Conservation (phyloP, 345 rosid genomes). For the Hibiscus syriacus region DNA sequence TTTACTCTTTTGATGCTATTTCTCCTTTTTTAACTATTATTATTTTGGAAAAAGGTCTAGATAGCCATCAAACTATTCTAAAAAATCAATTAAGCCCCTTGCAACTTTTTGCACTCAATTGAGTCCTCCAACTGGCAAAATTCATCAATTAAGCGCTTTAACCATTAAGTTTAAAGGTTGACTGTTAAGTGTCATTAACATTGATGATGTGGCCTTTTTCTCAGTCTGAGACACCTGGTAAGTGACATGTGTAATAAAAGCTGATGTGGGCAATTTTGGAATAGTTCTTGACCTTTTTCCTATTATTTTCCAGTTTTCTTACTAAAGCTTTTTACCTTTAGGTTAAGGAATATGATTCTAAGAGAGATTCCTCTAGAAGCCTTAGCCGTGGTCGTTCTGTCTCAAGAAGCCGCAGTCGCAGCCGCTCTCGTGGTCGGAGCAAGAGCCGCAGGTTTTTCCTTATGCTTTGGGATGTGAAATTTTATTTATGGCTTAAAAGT, state of each 20-base stretch:
- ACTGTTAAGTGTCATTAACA: not conserved
- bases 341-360: conserved; percentile 87
- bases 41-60: not conserved
- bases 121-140: not conserved
- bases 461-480: not conserved
- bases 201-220: not conserved
- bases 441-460: conserved; percentile 46
- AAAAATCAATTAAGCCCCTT: not conserved
- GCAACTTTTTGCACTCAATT: not conserved
- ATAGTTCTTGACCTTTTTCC: not conserved
- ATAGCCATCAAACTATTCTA: not conserved
- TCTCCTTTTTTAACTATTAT: not conserved
- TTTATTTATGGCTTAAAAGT: not conserved
- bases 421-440: conserved; percentile 37
- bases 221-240: too few relatives aligned
- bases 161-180: not conserved
- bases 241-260: too few relatives aligned
- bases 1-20: not conserved
- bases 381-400: conserved; percentile 47
- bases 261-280: too few relatives aligned
- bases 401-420: not conserved
- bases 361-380: conserved; percentile 64
- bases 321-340: conserved; percentile 14
- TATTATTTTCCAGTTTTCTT: not conserved
- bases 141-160: not conserved